Percentiles rank a stretch among this genome's conserved stretches.
Conservation (phyloP, 345 rosid species). For the Trapa incisa region DNA sequence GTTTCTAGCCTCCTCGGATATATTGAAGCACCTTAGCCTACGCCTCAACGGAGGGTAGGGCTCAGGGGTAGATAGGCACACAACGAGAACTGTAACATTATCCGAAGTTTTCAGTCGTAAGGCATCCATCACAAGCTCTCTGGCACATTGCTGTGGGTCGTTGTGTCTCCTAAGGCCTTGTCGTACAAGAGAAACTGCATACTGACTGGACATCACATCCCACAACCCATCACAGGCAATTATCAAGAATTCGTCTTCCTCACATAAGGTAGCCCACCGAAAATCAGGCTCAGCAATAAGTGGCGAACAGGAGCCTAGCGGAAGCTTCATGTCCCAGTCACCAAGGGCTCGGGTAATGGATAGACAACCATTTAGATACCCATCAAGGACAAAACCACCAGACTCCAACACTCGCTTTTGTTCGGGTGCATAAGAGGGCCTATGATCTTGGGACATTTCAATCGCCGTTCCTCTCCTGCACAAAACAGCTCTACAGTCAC, state of each 20-base stretch:
- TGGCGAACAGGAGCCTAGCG: too few species aligned
- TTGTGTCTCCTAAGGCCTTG: neutral
- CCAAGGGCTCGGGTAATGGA: constrained; percentile 11
- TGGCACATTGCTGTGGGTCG: constrained; percentile 10
- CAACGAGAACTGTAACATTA: neutral
- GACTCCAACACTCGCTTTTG: constrained; percentile 6
- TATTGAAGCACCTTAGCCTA: constrained; percentile 4
- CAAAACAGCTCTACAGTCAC: constrained; percentile 1
- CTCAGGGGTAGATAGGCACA: constrained; percentile 6
- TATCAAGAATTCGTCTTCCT: constrained; percentile 10
- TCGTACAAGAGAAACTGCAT: constrained; percentile 7
- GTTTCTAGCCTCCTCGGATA: constrained; percentile 3
- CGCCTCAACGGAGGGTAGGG: neutral
- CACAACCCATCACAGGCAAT: neutral
- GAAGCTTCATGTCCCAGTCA: constrained; percentile 12
- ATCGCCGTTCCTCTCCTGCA: constrained; percentile 7
- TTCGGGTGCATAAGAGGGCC: constrained; percentile 5
- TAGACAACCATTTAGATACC: constrained; percentile 4
- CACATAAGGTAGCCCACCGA: neutral
- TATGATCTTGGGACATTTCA: constrained; percentile 12
- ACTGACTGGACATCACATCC: constrained; percentile 12
- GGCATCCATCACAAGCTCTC: constrained; percentile 7
- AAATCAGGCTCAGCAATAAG: constrained; percentile 2
- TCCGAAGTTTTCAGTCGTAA: constrained; percentile 1
- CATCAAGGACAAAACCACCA: constrained; percentile 9